Base-by-base conservation (phyloP, 805 yeast species). In the Wickerhamiella galacta region DNA sequence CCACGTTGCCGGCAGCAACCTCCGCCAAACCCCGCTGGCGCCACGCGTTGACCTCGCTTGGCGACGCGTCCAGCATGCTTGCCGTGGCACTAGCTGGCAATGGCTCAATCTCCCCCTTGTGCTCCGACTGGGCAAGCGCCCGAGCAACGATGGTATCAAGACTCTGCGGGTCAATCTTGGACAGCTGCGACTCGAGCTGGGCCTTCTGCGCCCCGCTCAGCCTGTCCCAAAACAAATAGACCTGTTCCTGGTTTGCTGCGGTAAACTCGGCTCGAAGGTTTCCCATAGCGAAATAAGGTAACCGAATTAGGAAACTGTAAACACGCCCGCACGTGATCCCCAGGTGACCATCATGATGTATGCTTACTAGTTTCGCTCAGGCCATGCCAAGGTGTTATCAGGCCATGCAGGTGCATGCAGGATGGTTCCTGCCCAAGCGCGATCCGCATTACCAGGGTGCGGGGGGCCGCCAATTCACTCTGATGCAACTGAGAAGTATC, bases 1-100 rank as follows among this genome's bases (percentile, higher is more conserved):
- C 98, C 16, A 87, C 96, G 47, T 77, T 70, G 41, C 75, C 75
- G 10, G 61, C 53, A 12, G 68, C 54, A 34, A 90, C 75, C 20
- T 87, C 78, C 17, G 70, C 59, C 12, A 75, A 53, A 10, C 98
- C 99, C 11, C 57, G 26, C 2, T 53, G 35, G 16, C 46, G 43
- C 70, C 75, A 76, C 10, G 45, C 27, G 4, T 39, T 42, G 26
- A 53, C 41, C 48, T 65, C 55, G 7, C 39, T 37, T 18, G 52
- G 39, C 6, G 51, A 45, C 11, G 37, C 24, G 9, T 50, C 54
- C 3, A 54, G 38, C 2, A 53, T 40, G 11, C 57, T 50, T 16
- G 51, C 56, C 16, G 49, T 40, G 16, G 49, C 38, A 9, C 32
- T 31, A n/a, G 38, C 37, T 3, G 60, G 59, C 10, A 56, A 43